Evolutionary conservation across 768 basidiomycete species (phyloP).

Genomic region (Russula compacta): DNA sequence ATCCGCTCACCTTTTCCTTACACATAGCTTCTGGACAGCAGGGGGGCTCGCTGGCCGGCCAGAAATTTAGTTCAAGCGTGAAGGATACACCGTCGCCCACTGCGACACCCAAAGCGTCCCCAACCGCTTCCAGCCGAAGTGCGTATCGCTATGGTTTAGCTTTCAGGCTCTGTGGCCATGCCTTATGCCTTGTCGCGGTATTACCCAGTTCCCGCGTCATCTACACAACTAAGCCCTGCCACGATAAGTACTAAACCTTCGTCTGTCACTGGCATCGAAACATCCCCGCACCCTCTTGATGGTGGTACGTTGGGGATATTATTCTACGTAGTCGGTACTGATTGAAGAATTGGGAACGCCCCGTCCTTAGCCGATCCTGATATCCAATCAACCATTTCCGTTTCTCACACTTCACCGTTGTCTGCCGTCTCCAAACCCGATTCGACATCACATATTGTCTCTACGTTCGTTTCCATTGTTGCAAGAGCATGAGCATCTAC

Average conservation of each 20-base stretch:
- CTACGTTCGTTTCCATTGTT: neutral
- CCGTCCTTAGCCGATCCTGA: neutral
- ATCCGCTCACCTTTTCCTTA: neutral
- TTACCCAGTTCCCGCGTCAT: neutral
- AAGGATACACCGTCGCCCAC: neutral
- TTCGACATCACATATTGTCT: neutral
- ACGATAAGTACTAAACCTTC: neutral
- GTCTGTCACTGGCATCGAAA: neutral
- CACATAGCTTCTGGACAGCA: neutral
- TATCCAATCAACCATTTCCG: neutral
- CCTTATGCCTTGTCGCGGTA: neutral
- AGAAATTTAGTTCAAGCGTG: neutral
- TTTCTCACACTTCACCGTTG: neutral
- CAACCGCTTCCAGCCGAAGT: neutral
- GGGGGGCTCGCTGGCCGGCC: neutral
- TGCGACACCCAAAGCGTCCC: neutral
- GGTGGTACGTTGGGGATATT: neutral
- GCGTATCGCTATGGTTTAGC: neutral
- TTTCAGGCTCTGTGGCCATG: neutral
- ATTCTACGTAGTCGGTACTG: neutral
- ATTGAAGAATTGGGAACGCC: neutral
- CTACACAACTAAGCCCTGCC: neutral
- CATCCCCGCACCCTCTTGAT: neutral
- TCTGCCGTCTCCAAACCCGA: neutral
- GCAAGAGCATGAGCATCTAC: neutral